A percentile compares a stretch with the other conserved stretches of the same genome.
These are phyloP conservation scores for Amaranthus palmeri DNA, from an alignment of 148 eudicot species.

Conservation along the genomic window DNA sequence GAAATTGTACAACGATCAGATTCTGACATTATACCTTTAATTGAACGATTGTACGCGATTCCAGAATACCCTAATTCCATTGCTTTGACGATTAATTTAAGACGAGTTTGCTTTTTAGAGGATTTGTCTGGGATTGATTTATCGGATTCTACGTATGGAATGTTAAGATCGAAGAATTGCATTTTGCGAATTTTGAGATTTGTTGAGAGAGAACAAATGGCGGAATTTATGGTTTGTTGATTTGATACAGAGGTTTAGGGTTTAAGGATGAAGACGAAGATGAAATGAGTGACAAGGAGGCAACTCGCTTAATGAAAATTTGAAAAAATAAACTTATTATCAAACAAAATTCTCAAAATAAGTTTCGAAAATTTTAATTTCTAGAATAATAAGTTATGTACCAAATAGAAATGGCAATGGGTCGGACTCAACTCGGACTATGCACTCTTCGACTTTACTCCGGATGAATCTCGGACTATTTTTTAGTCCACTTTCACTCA, in stretches of 20 bases:
- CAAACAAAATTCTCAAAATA: too few species aligned
- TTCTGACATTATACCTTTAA: slow-evolving; percentile 73
- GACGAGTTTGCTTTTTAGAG: slow-evolving; percentile 38
- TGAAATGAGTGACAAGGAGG: neutral
- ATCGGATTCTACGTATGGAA: slow-evolving; percentile 61
- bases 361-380: too few species aligned
- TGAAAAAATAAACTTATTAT: too few species aligned
- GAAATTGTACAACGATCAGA: slow-evolving; percentile 66
- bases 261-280: slow-evolving; percentile 6
- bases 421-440: too few species aligned
- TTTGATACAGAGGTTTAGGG: slow-evolving; percentile 17
- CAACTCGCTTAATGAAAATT: too few species aligned
- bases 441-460: too few species aligned
- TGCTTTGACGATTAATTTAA: slow-evolving; percentile 50
- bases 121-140: slow-evolving; percentile 31
- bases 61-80: slow-evolving; percentile 81
- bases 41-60: slow-evolving; percentile 65
- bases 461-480: too few species aligned
- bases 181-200: slow-evolving; percentile 21
- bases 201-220: slow-evolving; percentile 8
- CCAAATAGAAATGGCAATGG: too few species aligned
- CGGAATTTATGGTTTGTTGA: neutral
- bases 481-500: too few species aligned
- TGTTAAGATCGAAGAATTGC: slow-evolving; percentile 82
- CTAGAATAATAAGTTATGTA: too few species aligned